Conservation (phyloP, 805 yeast genomes). For the Saccharomycopsis microspora region DNA sequence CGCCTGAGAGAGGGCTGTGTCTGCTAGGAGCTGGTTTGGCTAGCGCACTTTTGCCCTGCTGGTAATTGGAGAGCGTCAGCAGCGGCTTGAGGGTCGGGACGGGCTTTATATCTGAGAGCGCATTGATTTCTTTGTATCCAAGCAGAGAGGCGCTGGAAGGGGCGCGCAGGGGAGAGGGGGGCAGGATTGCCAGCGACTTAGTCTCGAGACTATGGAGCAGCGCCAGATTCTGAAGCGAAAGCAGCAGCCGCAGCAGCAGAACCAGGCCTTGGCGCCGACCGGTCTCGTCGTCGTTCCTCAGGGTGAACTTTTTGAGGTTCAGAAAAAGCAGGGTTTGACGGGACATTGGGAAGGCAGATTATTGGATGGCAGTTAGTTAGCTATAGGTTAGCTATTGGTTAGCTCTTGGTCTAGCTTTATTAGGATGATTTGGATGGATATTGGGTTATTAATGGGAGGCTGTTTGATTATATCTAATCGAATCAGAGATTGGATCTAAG, state of each 20-base stretch:
- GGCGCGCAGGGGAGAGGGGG: conserved; percentile 5
- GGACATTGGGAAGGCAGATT: neutral
- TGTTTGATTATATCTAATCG: no score
- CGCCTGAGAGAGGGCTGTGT: conserved; percentile 8
- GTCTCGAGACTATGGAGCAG: conserved; percentile 4
- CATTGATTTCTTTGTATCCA: conserved; percentile 15
- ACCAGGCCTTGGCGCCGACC: neutral
- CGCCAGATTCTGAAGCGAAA: neutral
- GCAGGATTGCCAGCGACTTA: neutral
- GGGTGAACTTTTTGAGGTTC: conserved; percentile 14
- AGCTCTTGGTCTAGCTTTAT: no score
- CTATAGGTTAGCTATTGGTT: no score
- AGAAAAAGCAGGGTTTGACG: conserved; percentile 11
- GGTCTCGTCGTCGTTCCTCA: conserved; percentile 11
- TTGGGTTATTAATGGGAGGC: no score
- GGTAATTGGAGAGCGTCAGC: neutral
- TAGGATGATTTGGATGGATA: no score
- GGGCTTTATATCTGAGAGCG: conserved; percentile 16
- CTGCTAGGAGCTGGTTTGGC: neutral
- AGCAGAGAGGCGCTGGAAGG: conserved; percentile 7
- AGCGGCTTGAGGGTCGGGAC: conserved; percentile 8
- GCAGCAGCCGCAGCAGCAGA: no score
- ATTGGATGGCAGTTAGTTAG: no score
- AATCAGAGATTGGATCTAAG: no score
- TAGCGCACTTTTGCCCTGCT: no score